Evolutionary conservation across 2,329 filamentous ascomycete genomes (phyloP).

Genomic region (Tolypocladium cylindrosporum): DNA sequence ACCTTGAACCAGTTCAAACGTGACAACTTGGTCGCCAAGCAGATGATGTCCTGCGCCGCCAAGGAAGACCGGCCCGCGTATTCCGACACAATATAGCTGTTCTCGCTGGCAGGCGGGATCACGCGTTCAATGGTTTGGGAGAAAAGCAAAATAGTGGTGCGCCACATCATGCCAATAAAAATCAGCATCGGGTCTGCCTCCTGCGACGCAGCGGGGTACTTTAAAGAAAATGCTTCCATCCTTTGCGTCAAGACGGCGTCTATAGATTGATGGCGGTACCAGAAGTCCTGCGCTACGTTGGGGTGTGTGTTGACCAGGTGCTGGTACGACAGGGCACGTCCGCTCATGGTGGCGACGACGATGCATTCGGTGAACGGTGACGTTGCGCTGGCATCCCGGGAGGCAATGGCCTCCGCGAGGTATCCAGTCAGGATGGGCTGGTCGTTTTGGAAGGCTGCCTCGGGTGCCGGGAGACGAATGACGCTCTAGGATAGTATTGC

Average conservation of each 20-base stretch:
- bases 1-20: conserved; percentile 1
- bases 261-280: neutral
- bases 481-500: conserved; percentile 12
- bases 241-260: neutral
- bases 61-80: neutral
- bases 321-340: neutral
- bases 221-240: neutral
- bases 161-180: conserved; percentile 1
- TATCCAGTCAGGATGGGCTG: conserved; percentile 14
- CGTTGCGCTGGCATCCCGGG: conserved; percentile 10
- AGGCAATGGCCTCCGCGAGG: conserved; percentile 18
- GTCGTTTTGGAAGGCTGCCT: conserved; percentile 23
- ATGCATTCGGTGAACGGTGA: conserved; percentile 23
- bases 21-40: neutral
- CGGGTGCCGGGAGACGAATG: conserved; percentile 23
- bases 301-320: neutral
- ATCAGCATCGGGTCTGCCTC: neutral
- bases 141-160: neutral
- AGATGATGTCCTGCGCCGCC: neutral
- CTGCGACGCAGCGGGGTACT: neutral
- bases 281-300: neutral
- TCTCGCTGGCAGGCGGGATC: neutral
- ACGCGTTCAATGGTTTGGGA: neutral
- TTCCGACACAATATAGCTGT: neutral
- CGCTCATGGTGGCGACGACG: conserved; percentile 17